phyloP scores from a whole-genome alignment of 208 protist genomes.

The Zelonia costaricensis region DNA sequence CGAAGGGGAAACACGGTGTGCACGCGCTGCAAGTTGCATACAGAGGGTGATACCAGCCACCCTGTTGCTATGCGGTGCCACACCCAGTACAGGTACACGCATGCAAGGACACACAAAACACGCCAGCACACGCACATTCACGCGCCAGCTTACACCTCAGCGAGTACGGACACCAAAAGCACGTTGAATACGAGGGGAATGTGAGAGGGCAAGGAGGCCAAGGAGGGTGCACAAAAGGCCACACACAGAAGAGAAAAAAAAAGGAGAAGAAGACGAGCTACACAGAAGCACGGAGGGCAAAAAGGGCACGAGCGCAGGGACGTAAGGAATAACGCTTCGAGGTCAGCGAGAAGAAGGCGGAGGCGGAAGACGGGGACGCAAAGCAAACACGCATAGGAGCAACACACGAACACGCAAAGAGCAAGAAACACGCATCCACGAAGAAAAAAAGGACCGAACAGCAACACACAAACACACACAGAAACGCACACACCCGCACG shows the following conservation, averaged over 20 bases:
- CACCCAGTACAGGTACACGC: too few species aligned
- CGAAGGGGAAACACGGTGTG: too few species aligned
- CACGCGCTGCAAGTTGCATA: too few species aligned
- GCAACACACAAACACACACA: neutral
- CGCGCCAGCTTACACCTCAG: too few species aligned
- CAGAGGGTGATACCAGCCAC: too few species aligned
- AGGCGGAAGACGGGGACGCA: constrained; percentile 1
- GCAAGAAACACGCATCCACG: neutral
- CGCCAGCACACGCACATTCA: neutral
- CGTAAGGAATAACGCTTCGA: neutral
- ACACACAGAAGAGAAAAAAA: constrained; percentile 12
- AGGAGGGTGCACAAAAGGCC: constrained; percentile 2
- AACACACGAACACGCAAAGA: constrained; percentile 2
- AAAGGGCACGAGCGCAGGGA: neutral
- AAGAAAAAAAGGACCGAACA: neutral
- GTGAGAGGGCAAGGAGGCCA: neutral
- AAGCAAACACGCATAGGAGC: neutral
- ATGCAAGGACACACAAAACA: neutral
- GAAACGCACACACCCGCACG: neutral
- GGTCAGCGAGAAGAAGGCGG: constrained; percentile 3
- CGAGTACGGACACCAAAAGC: too few species aligned
- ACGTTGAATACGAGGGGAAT: neutral
- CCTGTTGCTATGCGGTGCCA: too few species aligned
- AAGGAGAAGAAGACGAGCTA: constrained; percentile 3
- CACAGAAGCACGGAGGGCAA: neutral